Evolutionary conservation across 169 alveolate species (phyloP).

Genomic region (Plasmodium vivax): DNA sequence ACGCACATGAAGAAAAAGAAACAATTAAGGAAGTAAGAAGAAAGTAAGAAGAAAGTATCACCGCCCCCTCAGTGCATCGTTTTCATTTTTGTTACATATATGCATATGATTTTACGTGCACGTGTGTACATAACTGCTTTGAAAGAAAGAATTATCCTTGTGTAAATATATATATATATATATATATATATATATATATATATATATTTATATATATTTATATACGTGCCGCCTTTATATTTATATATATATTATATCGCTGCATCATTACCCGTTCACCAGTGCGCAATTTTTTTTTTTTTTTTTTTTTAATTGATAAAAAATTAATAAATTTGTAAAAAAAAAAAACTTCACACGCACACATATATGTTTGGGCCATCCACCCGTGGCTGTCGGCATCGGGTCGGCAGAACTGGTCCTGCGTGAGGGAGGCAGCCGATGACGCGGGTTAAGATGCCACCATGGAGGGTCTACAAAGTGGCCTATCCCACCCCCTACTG

Average conservation of each 20-base stretch:
- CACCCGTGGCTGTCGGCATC: neutral
- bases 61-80: neutral
- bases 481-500: neutral
- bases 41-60: too few relatives aligned
- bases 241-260: neutral
- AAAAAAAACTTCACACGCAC: neutral
- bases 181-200: neutral
- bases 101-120: neutral
- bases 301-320: neutral
- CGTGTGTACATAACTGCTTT: slow-evolving; percentile 4
- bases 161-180: neutral
- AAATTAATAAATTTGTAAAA: neutral
- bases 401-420: neutral
- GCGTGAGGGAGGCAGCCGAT: neutral
- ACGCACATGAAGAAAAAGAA: neutral
- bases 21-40: neutral
- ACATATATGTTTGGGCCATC: neutral
- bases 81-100: neutral
- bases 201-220: neutral
- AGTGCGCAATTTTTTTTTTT: neutral
- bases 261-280: neutral
- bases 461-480: too few relatives aligned
- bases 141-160: neutral
- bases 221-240: neutral
- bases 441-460: neutral